Evolutionary conservation across 208 protist species (phyloP), one percentile per base, ranked within the genome.

Genomic region (Naegleria lovaniensis): DNA sequence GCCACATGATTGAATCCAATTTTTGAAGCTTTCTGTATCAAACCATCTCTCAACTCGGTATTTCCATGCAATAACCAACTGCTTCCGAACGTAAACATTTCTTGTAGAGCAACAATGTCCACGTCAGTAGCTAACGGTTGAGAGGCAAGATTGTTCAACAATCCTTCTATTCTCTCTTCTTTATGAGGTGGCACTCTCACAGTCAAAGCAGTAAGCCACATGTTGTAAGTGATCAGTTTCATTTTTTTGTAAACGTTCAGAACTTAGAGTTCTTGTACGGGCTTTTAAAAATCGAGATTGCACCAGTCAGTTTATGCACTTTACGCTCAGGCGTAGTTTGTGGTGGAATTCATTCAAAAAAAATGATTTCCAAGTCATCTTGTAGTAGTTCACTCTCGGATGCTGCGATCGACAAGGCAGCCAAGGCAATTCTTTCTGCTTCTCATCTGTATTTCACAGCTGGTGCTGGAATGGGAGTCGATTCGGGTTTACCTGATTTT

Each of bases 401-500:
- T 48, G 55, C 13, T 29, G 67, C n/a, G 25, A 79, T 79, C 9
- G 29, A 79, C 9, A 19, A 79, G n/a, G 67, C 67, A 15, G 67
- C 67, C 19, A 79, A 79, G n/a, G 67, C 67, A 38, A 79, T 79
- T 79, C 7, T n/a, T 9, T 29, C 16, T 1, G 16, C 67, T 2
- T 36, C 16, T 79, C n/a, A 36, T 33, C 9, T 79, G 0, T 85
- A 67, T 67, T 67, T 67, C 19, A 67, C 55, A 22, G 83, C 83
- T 29, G 83, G 83, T 22, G 87, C 36, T 25, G 87, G 87, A n/a
- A 48, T 90, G 36, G 87, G 87, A 38, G 87, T 90, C 0, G 87
- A 90, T 48, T 55, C 40, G 40, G 87, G 87, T 0, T 41, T 90
- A 19, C 87, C 87, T 48, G 87, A 90, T 83, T 67, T 67, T 19